A percentile compares a stretch with the other conserved stretches of the same genome.
These are phyloP conservation scores for Boletus vinaceobasis DNA, from an alignment of 768 basidiomycete species.

Conservation along the genomic window DNA sequence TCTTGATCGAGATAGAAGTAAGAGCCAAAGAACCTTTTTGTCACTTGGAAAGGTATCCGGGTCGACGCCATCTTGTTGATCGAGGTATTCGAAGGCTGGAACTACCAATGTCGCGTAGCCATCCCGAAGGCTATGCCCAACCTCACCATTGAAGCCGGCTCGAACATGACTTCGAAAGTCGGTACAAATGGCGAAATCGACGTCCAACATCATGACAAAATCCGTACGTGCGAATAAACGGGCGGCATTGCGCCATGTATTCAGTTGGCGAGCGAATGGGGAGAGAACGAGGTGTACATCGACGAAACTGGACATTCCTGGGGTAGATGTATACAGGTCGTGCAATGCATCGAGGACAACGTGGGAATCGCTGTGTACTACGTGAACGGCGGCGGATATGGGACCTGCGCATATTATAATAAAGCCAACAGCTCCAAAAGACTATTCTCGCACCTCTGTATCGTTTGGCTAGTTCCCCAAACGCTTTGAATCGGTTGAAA, in stretches of 20 bases:
- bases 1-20: neutral
- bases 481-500: conserved; percentile 69
- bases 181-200: conserved; percentile 84
- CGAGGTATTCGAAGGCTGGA: conserved; percentile 80
- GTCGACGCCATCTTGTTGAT: conserved; percentile 61
- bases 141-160: conserved; percentile 32
- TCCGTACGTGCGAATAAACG: conserved; percentile 80
- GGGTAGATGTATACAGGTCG: conserved; percentile 62
- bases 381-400: conserved; percentile 80
- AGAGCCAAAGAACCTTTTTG: conserved; percentile 49
- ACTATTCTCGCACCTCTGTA: conserved; percentile 57
- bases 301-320: conserved; percentile 62
- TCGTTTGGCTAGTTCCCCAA: conserved; percentile 67
- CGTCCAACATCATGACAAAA: conserved; percentile 88
- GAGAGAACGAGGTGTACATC: conserved; percentile 88
- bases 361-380: conserved; percentile 42
- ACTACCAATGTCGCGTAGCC: conserved; percentile 74
- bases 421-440: neutral
- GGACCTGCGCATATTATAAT: conserved; percentile 50
- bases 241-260: conserved; percentile 86
- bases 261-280: conserved; percentile 79
- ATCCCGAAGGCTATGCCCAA: conserved; percentile 43
- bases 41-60: conserved; percentile 58
- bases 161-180: conserved; percentile 65
- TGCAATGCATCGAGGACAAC: conserved; percentile 61